Base-by-base conservation (phyloP, 768 basidiomycete species). In the Hydnum rufescens region DNA sequence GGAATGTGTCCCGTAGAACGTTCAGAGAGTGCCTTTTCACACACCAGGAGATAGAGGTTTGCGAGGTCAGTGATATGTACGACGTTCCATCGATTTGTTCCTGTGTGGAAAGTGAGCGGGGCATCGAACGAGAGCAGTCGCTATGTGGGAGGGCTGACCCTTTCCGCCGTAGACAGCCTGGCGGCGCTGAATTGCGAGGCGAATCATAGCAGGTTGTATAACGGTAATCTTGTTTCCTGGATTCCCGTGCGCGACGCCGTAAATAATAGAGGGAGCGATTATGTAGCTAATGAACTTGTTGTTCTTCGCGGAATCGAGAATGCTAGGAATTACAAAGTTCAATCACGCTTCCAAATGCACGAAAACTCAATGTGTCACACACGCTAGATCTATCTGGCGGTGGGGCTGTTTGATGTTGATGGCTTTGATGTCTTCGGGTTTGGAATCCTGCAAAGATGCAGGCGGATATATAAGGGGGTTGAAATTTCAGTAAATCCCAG, bases 261-360 rank as follows among this genome's bases (percentile, higher is more conserved):
- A 61, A 22, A 62, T 60, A 5, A 57, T 61, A 4, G 60, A 59
- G 5, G 61, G 61, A 2, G 61, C 61, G 32, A 62, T 60, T 44
- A 62, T 59, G 52, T 62, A 62, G 4, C 57, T 53, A 42, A 53
- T 57, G 26, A 57, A 51, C 18, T 58, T 46, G 16, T 54, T 53
- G 2, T 30, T 48, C 8, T 47, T 32, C 48, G 54, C 55, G 1
- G 59, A 58, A 18, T 32, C 53, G 51, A 62, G 59, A 19, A 62
- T 58, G 25, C 60, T 62, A 34, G 13, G 3, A 22, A n/a, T 52
- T 3, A 26, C 25, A 4, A 31, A n/a, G 18, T n/a, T 6, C 19
- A 39, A 4, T 1, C 19, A 32, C 13, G 16, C 28, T 3, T 49
- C 49, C n/a, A 30, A 26, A 4, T 19, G 8, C 13, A 25, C 16